These are phyloP conservation scores for Fraxinus sp. DNA, from an alignment of 305 asterid species.

Conservation along the genomic window DNA sequence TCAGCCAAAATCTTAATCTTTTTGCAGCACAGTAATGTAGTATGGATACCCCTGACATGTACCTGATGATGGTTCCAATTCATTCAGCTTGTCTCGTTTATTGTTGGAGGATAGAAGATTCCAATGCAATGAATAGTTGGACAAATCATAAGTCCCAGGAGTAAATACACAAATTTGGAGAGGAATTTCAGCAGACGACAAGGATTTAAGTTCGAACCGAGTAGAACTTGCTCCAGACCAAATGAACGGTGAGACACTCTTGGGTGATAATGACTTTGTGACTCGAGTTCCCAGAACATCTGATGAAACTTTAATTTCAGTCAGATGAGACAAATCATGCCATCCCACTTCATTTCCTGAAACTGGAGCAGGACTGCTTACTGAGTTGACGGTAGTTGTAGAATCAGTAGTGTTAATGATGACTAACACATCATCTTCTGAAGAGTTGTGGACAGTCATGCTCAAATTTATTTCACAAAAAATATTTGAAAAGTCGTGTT, in stretches of 20 bases:
- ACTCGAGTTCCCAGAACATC: conserved; percentile 41
- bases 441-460: conserved; percentile 70
- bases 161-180: conserved; percentile 67
- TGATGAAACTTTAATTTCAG: conserved; percentile 54
- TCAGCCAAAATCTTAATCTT: conserved; percentile 40
- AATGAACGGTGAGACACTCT: conserved; percentile 58
- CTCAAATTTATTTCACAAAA: conserved; percentile 73
- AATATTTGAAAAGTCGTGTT: conserved; percentile 55
- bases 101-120: conserved; percentile 31
- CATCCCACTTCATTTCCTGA: conserved; percentile 78
- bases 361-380: conserved; percentile 35
- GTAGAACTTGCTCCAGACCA: conserved; percentile 90
- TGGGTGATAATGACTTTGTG: conserved; percentile 41
- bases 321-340: conserved; percentile 57
- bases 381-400: conserved; percentile 26
- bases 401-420: conserved; percentile 54
- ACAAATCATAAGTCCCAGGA: conserved; percentile 85
- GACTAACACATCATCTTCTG: conserved; percentile 53
- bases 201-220: conserved; percentile 54
- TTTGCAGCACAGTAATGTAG: conserved; percentile 69
- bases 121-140: conserved; percentile 84
- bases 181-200: conserved; percentile 60
- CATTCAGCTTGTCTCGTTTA: conserved; percentile 23
- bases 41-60: conserved; percentile 68
- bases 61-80: conserved; percentile 45